Evolutionary conservation across 371 early-diverging fungal genomes (phyloP), one percentile per base, ranked within the genome.

Genomic region (Dinochytrium kinnereticum): DNA sequence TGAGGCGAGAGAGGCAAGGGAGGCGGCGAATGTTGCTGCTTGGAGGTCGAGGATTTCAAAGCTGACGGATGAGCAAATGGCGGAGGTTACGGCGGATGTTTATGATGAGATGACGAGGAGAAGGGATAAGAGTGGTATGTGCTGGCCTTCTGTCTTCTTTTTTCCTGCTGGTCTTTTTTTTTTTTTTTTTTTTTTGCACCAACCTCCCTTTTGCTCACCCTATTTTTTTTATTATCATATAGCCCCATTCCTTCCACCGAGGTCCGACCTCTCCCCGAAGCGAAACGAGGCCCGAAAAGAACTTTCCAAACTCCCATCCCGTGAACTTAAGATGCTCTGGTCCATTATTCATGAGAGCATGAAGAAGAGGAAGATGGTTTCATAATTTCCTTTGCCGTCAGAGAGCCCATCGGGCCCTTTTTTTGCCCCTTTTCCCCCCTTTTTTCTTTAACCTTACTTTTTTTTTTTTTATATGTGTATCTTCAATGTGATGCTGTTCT

Each of bases 231-330:
- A 3, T 55, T 38, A 2, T 26, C n/a, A n/a, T 37, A 2, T 33
- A 76, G 77, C 69, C n/a, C 70, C 77, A 13, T 73, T 69, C 65
- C 44, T 76, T 19, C 69, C 69, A 5, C 70, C 77, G 1, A 66
- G 72, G 2, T 66, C 53, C 30, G 73, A 76, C 44, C 65, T 76
- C 28, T 69, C 73, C 2, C 50, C 69, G 7, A 76, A 76, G 57
- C 72, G 77, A 10, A 76, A 76, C 57, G 77, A 76, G 21, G 77
- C 77, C 33, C 59, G 76, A 2, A 76, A 76, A 36, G 76, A 76
- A 55, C 69, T 76, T 17, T 31, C 72, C 2, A 67, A 69, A 39
- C 69, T 76, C 13, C 76, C 76, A 7, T 68, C 69, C 38, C 57
- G 68, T 49, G 76, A 76, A 44, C 69, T 76, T 49, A 76, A 71